Evolutionary conservation across 768 basidiomycete species (phyloP).

Genomic region (Lactarius sp.): DNA sequence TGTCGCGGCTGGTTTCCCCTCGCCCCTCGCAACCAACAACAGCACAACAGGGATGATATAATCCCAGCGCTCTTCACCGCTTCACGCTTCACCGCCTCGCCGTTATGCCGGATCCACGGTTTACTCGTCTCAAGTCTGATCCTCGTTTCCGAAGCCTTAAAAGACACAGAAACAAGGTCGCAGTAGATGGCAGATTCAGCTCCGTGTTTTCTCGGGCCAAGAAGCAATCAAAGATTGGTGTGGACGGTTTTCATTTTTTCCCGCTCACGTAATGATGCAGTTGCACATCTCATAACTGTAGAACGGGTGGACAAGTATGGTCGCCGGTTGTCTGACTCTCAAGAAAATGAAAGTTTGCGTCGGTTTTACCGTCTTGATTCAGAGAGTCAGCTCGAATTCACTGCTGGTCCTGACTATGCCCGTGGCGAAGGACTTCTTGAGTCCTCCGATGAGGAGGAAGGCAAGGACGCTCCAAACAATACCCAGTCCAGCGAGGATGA

Average conservation of each 20-base stretch:
- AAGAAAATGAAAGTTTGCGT: conserved; percentile 70
- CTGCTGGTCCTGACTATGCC: conserved; percentile 67
- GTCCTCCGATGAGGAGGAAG: conserved; percentile 76
- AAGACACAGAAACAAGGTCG: conserved; percentile 74
- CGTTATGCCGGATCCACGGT: conserved; percentile 59
- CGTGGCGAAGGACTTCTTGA: conserved; percentile 85
- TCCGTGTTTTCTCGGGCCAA: conserved; percentile 52
- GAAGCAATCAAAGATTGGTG: conserved; percentile 32
- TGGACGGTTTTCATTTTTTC: conserved; percentile 24
- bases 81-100: background rate
- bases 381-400: conserved; percentile 37
- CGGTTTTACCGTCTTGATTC: conserved; percentile 74
- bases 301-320: conserved; percentile 87
- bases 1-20: conserved; percentile 1
- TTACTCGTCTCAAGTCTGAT: conserved; percentile 81
- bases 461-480: conserved; percentile 26
- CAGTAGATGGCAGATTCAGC: conserved; percentile 91
- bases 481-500: conserved; percentile 37
- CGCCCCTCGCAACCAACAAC: conserved; percentile 4
- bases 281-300: conserved; percentile 17
- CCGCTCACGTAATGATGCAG: background rate
- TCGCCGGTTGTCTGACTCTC: conserved; percentile 57
- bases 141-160: conserved; percentile 88
- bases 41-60: background rate
- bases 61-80: background rate